A percentile compares a stretch with the other conserved stretches of the same genome.
These are phyloP conservation scores for Metarhizium rileyi DNA, from an alignment of 2,329 filamentous ascomycete genomes.

Conservation along the genomic window DNA sequence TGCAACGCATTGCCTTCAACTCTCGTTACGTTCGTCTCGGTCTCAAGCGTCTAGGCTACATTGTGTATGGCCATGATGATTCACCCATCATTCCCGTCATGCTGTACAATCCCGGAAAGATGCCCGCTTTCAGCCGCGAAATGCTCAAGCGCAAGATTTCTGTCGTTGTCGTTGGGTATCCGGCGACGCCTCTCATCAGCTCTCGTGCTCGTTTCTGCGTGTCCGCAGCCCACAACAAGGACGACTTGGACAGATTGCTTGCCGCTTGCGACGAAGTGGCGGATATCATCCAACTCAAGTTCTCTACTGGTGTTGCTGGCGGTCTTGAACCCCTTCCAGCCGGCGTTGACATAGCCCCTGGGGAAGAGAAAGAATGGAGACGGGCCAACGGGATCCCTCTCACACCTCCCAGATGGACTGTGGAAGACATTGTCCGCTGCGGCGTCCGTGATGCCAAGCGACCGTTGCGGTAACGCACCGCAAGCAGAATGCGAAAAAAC, in stretches of 20 bases:
- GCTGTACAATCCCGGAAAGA: conserved; percentile 97
- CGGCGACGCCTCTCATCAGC: conserved; percentile 88
- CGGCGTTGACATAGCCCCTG: conserved; percentile 55
- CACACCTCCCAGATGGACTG: conserved; percentile 66
- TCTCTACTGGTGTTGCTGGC: conserved; percentile 90
- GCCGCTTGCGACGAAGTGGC: conserved; percentile 88
- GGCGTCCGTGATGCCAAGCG: conserved; percentile 69
- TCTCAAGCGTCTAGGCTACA: conserved; percentile 91
- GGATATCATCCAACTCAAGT: conserved; percentile 87
- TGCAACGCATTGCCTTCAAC: conserved; percentile 96
- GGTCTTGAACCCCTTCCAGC: conserved; percentile 70
- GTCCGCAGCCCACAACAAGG: conserved; percentile 93
- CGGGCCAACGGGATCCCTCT: conserved; percentile 57
- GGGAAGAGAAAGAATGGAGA: conserved; percentile 62
- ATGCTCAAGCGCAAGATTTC: conserved; percentile 98
- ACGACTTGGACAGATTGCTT: conserved; percentile 85
- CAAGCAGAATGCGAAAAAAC: not conserved
- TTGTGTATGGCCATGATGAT: conserved; percentile 95
- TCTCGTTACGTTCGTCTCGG: conserved; percentile 95
- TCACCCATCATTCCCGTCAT: conserved; percentile 92
- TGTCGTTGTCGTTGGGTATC: conserved; percentile 94
- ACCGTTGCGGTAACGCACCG: conserved; percentile 47
- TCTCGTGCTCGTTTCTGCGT: conserved; percentile 94
- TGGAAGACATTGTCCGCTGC: conserved; percentile 71
- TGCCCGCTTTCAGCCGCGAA: conserved; percentile 95